phyloP scores from a whole-genome alignment of 2,329 filamentous ascomycete species.

The Aspergillus quadricinctus region DNA sequence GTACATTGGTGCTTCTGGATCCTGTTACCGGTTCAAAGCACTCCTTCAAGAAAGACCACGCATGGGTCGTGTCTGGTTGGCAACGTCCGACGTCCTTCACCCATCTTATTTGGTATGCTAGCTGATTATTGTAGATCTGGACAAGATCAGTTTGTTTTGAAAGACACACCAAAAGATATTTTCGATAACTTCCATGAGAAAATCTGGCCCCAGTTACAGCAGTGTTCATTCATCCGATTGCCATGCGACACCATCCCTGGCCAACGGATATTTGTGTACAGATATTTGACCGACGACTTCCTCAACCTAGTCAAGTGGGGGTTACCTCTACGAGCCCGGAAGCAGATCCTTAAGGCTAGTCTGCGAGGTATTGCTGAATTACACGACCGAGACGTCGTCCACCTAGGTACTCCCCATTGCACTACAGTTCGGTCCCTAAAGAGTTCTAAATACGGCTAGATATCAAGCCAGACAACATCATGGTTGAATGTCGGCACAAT shows the following conservation, averaged over 20 bases:
- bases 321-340: constrained; percentile 34
- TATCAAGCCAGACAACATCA: constrained; percentile 36
- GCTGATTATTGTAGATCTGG: constrained; percentile 13
- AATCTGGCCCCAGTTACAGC: constrained; percentile 20
- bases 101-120: neutral
- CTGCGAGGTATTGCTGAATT: constrained; percentile 35
- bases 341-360: constrained; percentile 43
- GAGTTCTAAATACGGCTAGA: constrained; percentile 20
- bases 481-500: constrained; percentile 27
- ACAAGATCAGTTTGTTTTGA: constrained; percentile 19
- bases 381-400: constrained; percentile 29
- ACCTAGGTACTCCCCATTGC: constrained; percentile 19
- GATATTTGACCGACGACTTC: constrained; percentile 42
- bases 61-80: constrained; percentile 30
- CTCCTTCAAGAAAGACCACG: constrained; percentile 31
- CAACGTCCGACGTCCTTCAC: constrained; percentile 18
- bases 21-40: constrained; percentile 28
- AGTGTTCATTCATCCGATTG: constrained; percentile 37
- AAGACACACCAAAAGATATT: too few species aligned
- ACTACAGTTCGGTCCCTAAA: neutral
- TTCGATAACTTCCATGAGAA: too few species aligned
- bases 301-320: constrained; percentile 41
- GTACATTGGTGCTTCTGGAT: constrained; percentile 19
- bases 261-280: constrained; percentile 44
- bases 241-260: constrained; percentile 42